Evolutionary conservation across 805 yeast species (phyloP), one percentile per base, ranked within the genome.

Genomic region (Metschnikowia cerradonensis): DNA sequence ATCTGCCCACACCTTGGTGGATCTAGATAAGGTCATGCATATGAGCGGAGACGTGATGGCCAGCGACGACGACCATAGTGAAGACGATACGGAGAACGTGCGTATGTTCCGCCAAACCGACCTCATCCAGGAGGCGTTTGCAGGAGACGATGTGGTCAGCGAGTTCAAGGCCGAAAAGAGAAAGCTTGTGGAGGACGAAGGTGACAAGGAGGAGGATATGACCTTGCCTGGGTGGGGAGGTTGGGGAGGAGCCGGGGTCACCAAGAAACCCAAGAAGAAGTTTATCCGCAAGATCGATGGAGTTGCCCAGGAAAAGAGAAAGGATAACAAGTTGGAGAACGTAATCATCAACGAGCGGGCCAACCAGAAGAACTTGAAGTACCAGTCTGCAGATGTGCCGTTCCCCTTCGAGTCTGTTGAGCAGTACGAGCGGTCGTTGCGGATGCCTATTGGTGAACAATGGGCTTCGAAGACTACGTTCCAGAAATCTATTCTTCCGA

Each of bases 161-260:
- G 90, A 90, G 57, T 94, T 94, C 66, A 82, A 81, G 55, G 77
- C 72, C 13, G 98, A 91, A 60, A 94, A 92, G 71, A 72, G 75
- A 51, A 77, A 80, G 57, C 79, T 79, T 11, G 75, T 78, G 5
- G 79, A 73, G 41, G 90, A 86, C 43, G 97, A 92, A 67, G 97
- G 83, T 51, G 97, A 92, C 67, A 79, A 89, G 63, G 90, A 85
- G 61, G 84, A 86, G 52, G 96, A 91, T 64, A 71, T 86, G 44
- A 86, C 96, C 0, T 70, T 91, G 47, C 98, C 97, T 3, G 99
- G 99, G 1, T 94, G 98, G 97, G 98, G 98, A 44, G 88, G 86
- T 41, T 94, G 99, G 99, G 87, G 92, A 10, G 97, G 97, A 36
- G 81, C 79, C 8, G 67, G 60, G 19, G 33, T 23, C 22, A 60